Base-by-base conservation (phyloP, 1,284 basidiomycete genomes). In the Cryptococcus wingfieldii region DNA sequence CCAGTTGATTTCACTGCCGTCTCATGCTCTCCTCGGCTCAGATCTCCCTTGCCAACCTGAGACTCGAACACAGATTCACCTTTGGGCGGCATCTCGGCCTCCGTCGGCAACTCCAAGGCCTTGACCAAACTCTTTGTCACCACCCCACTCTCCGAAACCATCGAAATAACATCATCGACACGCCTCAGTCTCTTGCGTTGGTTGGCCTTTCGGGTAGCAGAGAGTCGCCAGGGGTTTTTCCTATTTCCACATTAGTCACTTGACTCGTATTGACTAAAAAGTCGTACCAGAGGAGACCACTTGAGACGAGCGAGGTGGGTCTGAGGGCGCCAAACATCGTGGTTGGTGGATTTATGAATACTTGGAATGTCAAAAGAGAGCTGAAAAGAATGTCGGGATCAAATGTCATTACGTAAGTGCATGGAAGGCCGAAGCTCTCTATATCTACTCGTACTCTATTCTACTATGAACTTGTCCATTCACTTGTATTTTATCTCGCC, bases 201-300 rank as follows among this genome's bases (percentile, higher is more conserved):
- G 66, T 96, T 94, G 23, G 88, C 87, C 79, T 98, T 98, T 63
- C 95, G 86, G 1, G 92, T 90, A 10, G 83, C 75, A 13, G 93
- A 96, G 63, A 98, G 78, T 67, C 90, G 87, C 90, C 90, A 97
- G 48, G 94, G 95, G 31, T 83, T 85, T 80, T 98, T 98, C 94
- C 93, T 96, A 38, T 46, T 27, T 34, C 42, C 23, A 10, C 16
- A 19, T 13, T 28, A 28, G 38, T 50, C 43, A 46, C 37, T 19
- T 19, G 25, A 9, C 6, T 23, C 14, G 25, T 14, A 14, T 46
- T 4, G 16, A 31, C 43, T 14, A 45, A 18, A n/a, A 23, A 48
- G 38, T 18, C 45, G 25, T 48, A 66, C 68, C 72, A 72, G 46
- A 74, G 58, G 2, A 74, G 65, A 53, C 67, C 67, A 48, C 72